Evolutionary conservation across 768 basidiomycete species (phyloP).

Genomic region (Leccinum variicolor): DNA sequence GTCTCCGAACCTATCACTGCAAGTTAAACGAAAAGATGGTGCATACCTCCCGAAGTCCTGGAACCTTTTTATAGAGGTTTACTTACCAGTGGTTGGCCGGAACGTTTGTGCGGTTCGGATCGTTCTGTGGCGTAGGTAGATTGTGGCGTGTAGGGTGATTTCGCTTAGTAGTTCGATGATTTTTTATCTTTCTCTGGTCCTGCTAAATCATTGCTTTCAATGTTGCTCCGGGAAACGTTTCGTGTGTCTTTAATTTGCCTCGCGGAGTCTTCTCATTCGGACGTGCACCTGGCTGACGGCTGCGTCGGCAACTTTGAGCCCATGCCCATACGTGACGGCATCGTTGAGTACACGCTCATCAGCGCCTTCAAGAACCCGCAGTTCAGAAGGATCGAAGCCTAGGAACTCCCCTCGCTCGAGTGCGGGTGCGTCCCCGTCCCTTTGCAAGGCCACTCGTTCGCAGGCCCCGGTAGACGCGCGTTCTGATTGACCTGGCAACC

Average conservation of each 20-base stretch:
- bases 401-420: no score
- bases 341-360: constrained; percentile 87
- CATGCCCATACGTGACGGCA: constrained; percentile 65
- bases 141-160: no score
- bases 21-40: not conserved
- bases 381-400: constrained; percentile 73
- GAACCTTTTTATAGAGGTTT: no score
- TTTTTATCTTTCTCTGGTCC: no score
- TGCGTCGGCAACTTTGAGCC: constrained; percentile 86
- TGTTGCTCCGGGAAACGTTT: no score
- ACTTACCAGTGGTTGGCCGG: no score
- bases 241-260: no score
- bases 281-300: constrained; percentile 60
- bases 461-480: not conserved
- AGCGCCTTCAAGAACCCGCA: constrained; percentile 88
- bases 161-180: no score
- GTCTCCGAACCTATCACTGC: not conserved
- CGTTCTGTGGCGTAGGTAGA: no score
- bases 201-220: no score
- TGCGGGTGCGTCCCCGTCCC: constrained; percentile 27
- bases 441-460: not conserved
- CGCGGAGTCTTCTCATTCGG: constrained; percentile 44
- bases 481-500: not conserved
- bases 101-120: no score
- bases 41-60: no score